phyloP scores from a whole-genome alignment of 352 stramenopile genomes.

The Halophytophthora batemanensis region DNA sequence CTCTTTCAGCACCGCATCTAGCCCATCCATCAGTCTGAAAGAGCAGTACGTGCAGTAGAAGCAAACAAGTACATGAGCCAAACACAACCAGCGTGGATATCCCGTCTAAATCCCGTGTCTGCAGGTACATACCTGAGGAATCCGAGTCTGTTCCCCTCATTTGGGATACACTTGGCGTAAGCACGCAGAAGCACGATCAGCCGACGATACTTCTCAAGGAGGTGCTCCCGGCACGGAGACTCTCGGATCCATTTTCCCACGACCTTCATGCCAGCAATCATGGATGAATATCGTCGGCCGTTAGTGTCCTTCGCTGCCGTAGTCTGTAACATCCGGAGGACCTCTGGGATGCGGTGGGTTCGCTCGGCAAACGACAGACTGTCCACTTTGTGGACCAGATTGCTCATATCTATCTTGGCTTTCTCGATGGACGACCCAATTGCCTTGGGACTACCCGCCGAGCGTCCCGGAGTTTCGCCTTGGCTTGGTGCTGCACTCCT shows the following conservation, averaged over 20 bases:
- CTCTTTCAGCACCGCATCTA: too few relatives aligned
- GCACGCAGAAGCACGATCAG: slow-evolving; percentile 6
- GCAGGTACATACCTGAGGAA: slow-evolving; percentile 20
- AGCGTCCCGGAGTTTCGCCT: neutral
- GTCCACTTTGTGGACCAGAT: too few relatives aligned
- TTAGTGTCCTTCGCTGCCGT: slow-evolving; percentile 14
- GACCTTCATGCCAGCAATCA: slow-evolving; percentile 1
- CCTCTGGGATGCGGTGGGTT: too few relatives aligned
- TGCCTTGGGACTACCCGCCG: too few relatives aligned
- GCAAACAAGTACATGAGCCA: slow-evolving; percentile 7
- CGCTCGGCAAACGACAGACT: too few relatives aligned
- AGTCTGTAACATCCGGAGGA: slow-evolving; percentile 14
- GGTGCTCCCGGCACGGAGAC: slow-evolving; percentile 1
- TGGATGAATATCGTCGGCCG: neutral
- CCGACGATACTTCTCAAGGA: slow-evolving; percentile 5
- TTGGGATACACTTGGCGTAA: slow-evolving; percentile 13
- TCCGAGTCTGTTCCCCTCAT: neutral
- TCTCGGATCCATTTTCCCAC: slow-evolving; percentile 14
- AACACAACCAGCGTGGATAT: neutral
- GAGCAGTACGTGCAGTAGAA: slow-evolving; percentile 2
- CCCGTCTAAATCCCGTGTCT: too few relatives aligned
- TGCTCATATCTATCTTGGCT: too few relatives aligned
- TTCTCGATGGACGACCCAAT: too few relatives aligned
- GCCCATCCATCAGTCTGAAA: too few relatives aligned
- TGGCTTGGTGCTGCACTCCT: neutral